Conservation (phyloP, 1,284 basidiomycete species). For the Sporisorium exsertum region DNA sequence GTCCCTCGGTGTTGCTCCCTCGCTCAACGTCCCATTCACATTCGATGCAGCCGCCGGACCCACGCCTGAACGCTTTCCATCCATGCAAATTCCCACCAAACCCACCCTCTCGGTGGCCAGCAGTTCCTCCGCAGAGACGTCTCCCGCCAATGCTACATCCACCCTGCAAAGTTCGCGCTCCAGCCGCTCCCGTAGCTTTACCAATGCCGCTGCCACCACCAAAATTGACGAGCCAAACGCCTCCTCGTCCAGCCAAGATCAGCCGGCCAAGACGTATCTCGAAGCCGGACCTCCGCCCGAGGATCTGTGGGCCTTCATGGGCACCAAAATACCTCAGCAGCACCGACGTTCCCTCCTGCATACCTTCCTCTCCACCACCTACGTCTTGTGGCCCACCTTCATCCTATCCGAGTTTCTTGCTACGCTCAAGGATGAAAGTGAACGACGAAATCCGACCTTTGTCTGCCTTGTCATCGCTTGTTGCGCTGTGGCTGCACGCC, state of each 20-base stretch:
- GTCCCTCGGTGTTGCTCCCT: slow-evolving; percentile 37
- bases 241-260: slow-evolving; percentile 12
- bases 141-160: slow-evolving; percentile 22
- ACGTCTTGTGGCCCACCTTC: slow-evolving; percentile 53
- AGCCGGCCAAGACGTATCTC: slow-evolving; percentile 32
- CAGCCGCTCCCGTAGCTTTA: slow-evolving; percentile 19
- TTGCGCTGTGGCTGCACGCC: slow-evolving; percentile 46
- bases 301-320: slow-evolving; percentile 49
- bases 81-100: slow-evolving; percentile 37
- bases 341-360: slow-evolving; percentile 48
- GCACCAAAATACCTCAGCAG: slow-evolving; percentile 46
- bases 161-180: slow-evolving; percentile 4
- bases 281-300: slow-evolving; percentile 39
- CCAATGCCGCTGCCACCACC: slow-evolving; percentile 5
- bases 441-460: slow-evolving; percentile 42
- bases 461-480: slow-evolving; percentile 51
- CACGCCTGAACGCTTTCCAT: slow-evolving; percentile 27
- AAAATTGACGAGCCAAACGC: slow-evolving; percentile 7
- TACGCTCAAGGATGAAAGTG: slow-evolving; percentile 41
- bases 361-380: slow-evolving; percentile 51
- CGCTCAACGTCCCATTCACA: slow-evolving; percentile 48
- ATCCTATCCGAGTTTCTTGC: slow-evolving; percentile 49
- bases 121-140: slow-evolving; percentile 45
- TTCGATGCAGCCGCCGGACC: slow-evolving; percentile 43
- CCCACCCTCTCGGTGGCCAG: slow-evolving; percentile 34